Evolutionary conservation across 495 filamentous ascomycete genomes (phyloP).

Genomic region (Penicillium egyptiacum): DNA sequence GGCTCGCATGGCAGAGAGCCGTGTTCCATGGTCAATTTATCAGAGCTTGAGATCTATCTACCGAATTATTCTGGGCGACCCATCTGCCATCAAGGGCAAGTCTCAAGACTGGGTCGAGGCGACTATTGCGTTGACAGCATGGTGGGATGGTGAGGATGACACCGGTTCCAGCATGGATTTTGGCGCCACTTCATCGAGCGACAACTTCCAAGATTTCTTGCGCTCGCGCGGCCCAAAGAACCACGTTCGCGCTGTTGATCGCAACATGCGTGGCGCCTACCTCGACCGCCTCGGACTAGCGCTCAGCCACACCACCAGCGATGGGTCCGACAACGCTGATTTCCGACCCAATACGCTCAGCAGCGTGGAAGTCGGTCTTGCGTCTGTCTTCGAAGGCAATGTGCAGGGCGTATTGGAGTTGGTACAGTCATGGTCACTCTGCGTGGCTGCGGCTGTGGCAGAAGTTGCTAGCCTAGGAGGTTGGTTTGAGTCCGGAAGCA

Average conservation of each 20-base stretch:
- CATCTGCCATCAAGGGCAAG: slow-evolving; percentile 63
- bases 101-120: slow-evolving; percentile 88
- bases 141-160: slow-evolving; percentile 82
- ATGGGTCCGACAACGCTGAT: slow-evolving; percentile 41
- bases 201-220: slow-evolving; percentile 23
- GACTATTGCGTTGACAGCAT: slow-evolving; percentile 72
- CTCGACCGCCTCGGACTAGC: slow-evolving; percentile 51
- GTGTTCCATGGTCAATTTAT: slow-evolving; percentile 83
- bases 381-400: slow-evolving; percentile 75
- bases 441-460: slow-evolving; percentile 70
- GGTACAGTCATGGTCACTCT: slow-evolving; percentile 73
- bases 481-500: slow-evolving; percentile 58
- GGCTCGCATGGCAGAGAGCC: slow-evolving; percentile 73
- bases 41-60: slow-evolving; percentile 75
- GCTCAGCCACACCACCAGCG: slow-evolving; percentile 50
- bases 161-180: slow-evolving; percentile 26
- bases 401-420: slow-evolving; percentile 70
- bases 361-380: slow-evolving; percentile 73
- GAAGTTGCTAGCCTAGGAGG: slow-evolving; percentile 73
- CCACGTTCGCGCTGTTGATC: slow-evolving; percentile 39
- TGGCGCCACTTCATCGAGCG: slow-evolving; percentile 26
- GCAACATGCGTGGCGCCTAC: slow-evolving; percentile 51
- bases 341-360: slow-evolving; percentile 72
- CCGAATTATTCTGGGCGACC: slow-evolving; percentile 68
- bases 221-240: slow-evolving; percentile 28